Conservation (phyloP, 352 stramenopile genomes). For the Pythium sp. region DNA sequence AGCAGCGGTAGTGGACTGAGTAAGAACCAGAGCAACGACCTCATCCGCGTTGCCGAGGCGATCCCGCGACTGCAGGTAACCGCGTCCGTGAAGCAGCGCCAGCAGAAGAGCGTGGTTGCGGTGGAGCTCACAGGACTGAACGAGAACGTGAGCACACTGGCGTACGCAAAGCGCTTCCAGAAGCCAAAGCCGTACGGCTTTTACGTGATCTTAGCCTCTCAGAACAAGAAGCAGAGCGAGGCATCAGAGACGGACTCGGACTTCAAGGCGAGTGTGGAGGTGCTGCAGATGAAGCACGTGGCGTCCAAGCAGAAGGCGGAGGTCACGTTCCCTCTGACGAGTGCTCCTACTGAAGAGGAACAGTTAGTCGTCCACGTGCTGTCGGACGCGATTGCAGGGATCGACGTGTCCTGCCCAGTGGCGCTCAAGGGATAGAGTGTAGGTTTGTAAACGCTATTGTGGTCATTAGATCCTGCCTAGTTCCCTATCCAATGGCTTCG, state of each 20-base stretch:
- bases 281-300: slow-evolving; percentile 67
- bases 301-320: slow-evolving; percentile 39
- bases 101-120: slow-evolving; percentile 24
- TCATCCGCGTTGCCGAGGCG: slow-evolving; percentile 38
- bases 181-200: slow-evolving; percentile 73
- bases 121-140: slow-evolving; percentile 41
- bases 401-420: slow-evolving; percentile 23
- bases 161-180: slow-evolving; percentile 43
- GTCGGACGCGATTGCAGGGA: slow-evolving; percentile 54
- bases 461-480: too few relatives aligned
- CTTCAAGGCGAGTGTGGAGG: slow-evolving; percentile 13
- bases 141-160: slow-evolving; percentile 25
- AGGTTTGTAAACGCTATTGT: too few relatives aligned
- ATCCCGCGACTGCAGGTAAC: slow-evolving; percentile 42
- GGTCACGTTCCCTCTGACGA: slow-evolving; percentile 30
- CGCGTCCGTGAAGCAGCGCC: slow-evolving; percentile 21
- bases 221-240: slow-evolving; percentile 1
- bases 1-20: slow-evolving; percentile 15
- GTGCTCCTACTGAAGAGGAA: not conserved
- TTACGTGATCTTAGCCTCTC: slow-evolving; percentile 55
- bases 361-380: slow-evolving; percentile 39
- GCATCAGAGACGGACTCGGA: not conserved
- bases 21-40: slow-evolving; percentile 39
- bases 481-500: too few relatives aligned
- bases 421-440: not conserved